Base-by-base conservation (phyloP, 2,329 filamentous ascomycete genomes). In the Fusarium concolor region DNA sequence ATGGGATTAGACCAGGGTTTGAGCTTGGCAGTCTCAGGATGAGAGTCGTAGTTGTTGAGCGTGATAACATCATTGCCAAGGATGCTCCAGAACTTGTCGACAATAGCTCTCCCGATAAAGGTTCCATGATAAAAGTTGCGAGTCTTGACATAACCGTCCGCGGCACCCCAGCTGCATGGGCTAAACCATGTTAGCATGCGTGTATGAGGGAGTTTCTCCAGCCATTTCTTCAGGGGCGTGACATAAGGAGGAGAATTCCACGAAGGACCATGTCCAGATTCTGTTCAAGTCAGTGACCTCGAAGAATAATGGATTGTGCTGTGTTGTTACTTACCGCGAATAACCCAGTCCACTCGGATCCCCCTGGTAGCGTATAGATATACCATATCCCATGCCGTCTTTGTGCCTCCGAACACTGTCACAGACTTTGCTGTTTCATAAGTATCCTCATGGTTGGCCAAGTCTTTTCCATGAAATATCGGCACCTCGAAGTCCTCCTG, bases 131-230 rank as follows among this genome's bases (percentile, higher is more conserved):
- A 75, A 58, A 86, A 84, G 10, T 74, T 75, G 14, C 85, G 80
- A 0, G 84, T 76, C 37, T 76, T 79, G 5, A 81, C 79, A 55
- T 81, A 86, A 2, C 86, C 87, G 67, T 87, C 86, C 11, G 82
- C 84, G 5, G 80, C 78, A 3, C 87, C 88, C 87, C 88, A 92
- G 6, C 86, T 83, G 70, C 89, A 91, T 0, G 90, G 89, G 44
- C 84, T 87, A 75, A 92, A 86, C 85, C 87, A 91, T 3, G 85
- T 88, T 53, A 92, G 76, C 62, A 89, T 83, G 1, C 90, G 85
- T 2, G 85, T 74, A 54, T 72, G 75, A 4, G 72, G 69, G 2
- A 92, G 80, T 69, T 87, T 86, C 74, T 92, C 89, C 5, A 91
- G 78, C 80, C 84, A 85, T 50, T 82, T 83, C 76, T 87, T 87